Conservation (phyloP, 2,329 filamentous ascomycete genomes). For the Penicillium concentricum region DNA sequence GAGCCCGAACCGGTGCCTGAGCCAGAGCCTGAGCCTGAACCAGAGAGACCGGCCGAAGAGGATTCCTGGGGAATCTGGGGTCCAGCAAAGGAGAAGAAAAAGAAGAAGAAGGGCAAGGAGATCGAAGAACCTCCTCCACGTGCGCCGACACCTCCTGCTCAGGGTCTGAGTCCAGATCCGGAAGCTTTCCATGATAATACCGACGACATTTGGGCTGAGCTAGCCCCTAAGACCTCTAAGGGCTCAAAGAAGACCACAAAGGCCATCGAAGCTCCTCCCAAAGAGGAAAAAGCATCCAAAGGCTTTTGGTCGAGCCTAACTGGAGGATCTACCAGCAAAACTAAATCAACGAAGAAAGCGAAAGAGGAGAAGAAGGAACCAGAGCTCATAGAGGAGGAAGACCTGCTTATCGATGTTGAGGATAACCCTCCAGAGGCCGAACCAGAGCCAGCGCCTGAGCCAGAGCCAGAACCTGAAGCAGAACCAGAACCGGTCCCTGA, state of each 20-base stretch:
- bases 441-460: slow-evolving; percentile 32
- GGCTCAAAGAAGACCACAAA: slow-evolving; percentile 31
- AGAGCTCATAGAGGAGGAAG: slow-evolving; percentile 22
- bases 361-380: slow-evolving; percentile 34
- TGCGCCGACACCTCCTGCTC: slow-evolving; percentile 48
- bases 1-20: slow-evolving; percentile 24
- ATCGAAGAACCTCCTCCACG: slow-evolving; percentile 47
- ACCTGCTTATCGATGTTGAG: slow-evolving; percentile 36
- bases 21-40: slow-evolving; percentile 18
- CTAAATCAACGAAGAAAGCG: slow-evolving; percentile 48
- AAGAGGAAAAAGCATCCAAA: slow-evolving; percentile 41
- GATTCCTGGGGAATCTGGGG: slow-evolving; percentile 38
- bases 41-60: slow-evolving; percentile 20
- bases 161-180: slow-evolving; percentile 44
- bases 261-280: slow-evolving; percentile 16
- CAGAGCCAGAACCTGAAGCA: slow-evolving; percentile 33
- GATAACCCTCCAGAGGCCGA: slow-evolving; percentile 30
- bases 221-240: slow-evolving; percentile 39
- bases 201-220: slow-evolving; percentile 41
- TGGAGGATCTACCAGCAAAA: slow-evolving; percentile 39
- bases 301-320: slow-evolving; percentile 48
- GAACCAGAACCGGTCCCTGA: slow-evolving; percentile 35
- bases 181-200: slow-evolving; percentile 31
- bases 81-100: slow-evolving; percentile 48
- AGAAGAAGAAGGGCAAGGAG: slow-evolving; percentile 48